Conservation (phyloP, 2,329 filamentous ascomycete species). For the Diaporthe humulicola region DNA sequence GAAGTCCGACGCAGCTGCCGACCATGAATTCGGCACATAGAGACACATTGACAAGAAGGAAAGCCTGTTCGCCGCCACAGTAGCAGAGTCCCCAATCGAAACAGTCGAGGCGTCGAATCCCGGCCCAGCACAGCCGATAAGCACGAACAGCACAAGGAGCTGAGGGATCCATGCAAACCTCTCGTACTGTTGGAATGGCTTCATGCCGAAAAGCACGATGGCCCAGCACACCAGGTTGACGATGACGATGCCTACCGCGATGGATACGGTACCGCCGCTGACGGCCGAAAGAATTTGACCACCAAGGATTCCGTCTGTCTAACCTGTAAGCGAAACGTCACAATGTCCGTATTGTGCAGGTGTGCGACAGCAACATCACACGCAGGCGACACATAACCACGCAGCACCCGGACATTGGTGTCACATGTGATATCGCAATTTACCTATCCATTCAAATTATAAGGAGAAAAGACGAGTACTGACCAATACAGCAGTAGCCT, state of each 20-base stretch:
- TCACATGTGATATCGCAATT: too few relatives aligned
- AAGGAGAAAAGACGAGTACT: background rate
- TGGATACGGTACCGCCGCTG: slow-evolving; percentile 67
- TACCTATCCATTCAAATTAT: background rate
- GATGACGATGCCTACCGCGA: slow-evolving; percentile 77
- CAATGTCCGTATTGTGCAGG: too few relatives aligned
- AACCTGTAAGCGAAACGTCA: background rate
- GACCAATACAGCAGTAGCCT: slow-evolving; percentile 20
- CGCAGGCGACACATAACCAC: too few relatives aligned
- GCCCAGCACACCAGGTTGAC: slow-evolving; percentile 73
- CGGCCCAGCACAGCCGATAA: slow-evolving; percentile 72
- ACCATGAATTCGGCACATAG: slow-evolving; percentile 74
- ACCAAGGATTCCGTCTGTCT: slow-evolving; percentile 73
- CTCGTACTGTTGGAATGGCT: slow-evolving; percentile 77
- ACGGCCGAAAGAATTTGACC: slow-evolving; percentile 79
- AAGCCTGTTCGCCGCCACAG: slow-evolving; percentile 53
- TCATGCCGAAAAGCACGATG: slow-evolving; percentile 77
- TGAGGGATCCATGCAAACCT: slow-evolving; percentile 76
- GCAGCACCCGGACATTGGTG: too few relatives aligned
- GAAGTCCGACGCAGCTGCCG: slow-evolving; percentile 74
- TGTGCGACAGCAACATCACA: background rate
- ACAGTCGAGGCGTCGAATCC: slow-evolving; percentile 58
- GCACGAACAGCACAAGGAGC: slow-evolving; percentile 69
- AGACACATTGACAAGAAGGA: slow-evolving; percentile 80
- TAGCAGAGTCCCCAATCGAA: background rate